Evolutionary conservation across 169 alveolate species (phyloP), one percentile per base, ranked within the genome.

Genomic region (Plasmodium vivax): DNA sequence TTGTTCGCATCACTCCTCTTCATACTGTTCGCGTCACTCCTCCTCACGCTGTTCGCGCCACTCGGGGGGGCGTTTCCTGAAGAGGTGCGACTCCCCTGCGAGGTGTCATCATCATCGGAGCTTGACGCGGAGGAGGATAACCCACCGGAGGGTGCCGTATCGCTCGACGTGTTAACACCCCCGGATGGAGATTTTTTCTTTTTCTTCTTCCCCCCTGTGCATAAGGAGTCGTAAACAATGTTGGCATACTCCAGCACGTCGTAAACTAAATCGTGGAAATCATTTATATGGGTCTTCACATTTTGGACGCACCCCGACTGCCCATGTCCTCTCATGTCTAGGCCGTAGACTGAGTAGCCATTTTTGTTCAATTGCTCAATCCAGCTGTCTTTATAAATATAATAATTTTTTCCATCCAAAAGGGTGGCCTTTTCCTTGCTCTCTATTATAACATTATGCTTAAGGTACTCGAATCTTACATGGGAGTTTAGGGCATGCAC

Each of bases 401-500:
- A 82, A 56, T 19, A 82, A 14, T 82, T 82, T 0, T 82, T 56
- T 3, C 23, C 62, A 82, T 82, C 90, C 7, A 30, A 16, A 14
- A 82, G 71, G 10, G 19, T 27, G n/a, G 79, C 87, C 51, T 77
- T 92, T 16, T 93, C 82, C 36, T 84, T 75, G 27, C 81, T 41
- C 16, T 23, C 36, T 34, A 62, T 75, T 0, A 41, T 62, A 16
- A 6, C 80, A n/a, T 62, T 81, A 45, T 58, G 92, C 10, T 85
- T 74, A 9, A 80, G 32, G 87, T 77, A 93, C 10, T 93, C 96
- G 34, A 84, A 71, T n/a, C 92, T 58, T 32, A 84, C 82, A 36
- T 93, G 96, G 9, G 92, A 91, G 45, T 72, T 82, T 23, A 87
- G 80, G 14, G 94, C 94, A 82, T 93, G 96, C 36, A 93, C 96